Conservation (phyloP, 31 red algal species). For the Endocladia muricata region DNA sequence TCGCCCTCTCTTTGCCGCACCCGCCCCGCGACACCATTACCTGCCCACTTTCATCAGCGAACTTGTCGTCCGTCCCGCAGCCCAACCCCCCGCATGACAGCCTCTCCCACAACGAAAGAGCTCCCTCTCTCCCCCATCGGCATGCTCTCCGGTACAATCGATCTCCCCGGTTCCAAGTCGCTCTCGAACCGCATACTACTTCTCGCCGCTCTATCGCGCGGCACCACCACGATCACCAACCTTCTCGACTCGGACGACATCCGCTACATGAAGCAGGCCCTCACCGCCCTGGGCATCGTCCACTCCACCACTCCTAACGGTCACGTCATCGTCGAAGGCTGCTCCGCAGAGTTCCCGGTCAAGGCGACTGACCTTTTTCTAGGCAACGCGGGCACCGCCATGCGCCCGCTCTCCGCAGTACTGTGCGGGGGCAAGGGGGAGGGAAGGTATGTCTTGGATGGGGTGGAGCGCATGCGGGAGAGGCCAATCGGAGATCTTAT, state of each 20-base stretch:
- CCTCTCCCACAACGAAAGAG: slow-evolving; percentile 16
- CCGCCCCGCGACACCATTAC: no score
- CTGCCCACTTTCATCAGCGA: no score
- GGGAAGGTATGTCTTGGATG: slow-evolving; percentile 81
- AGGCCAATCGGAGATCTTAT: slow-evolving; percentile 90
- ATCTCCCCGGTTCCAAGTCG: slow-evolving; percentile 96
- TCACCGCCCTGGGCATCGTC: slow-evolving; percentile 55
- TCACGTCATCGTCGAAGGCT: slow-evolving; percentile 55
- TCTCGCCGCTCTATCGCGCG: slow-evolving; percentile 71
- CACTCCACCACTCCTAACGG: slow-evolving; percentile 18
- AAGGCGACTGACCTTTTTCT: slow-evolving; percentile 63
- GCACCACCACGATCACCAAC: slow-evolving; percentile 73
- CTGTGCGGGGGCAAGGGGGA: slow-evolving; percentile 41
- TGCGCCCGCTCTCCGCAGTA: slow-evolving; percentile 93
- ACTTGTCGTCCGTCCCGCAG: background rate
- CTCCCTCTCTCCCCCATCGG: slow-evolving; percentile 47
- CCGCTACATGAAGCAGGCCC: slow-evolving; percentile 87
- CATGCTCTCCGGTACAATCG: slow-evolving; percentile 43
- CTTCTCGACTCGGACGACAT: slow-evolving; percentile 92
- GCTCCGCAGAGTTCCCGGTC: slow-evolving; percentile 54
- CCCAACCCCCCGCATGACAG: slow-evolving; percentile 20
- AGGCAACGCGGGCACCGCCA: slow-evolving; percentile 98
- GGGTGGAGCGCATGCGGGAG: slow-evolving; percentile 88
- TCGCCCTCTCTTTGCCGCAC: no score
- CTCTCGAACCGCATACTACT: slow-evolving; percentile 94